Evolutionary conservation across 2,329 filamentous ascomycete species (phyloP), one percentile per base, ranked within the genome.

Genomic region (Alternaria viburni): DNA sequence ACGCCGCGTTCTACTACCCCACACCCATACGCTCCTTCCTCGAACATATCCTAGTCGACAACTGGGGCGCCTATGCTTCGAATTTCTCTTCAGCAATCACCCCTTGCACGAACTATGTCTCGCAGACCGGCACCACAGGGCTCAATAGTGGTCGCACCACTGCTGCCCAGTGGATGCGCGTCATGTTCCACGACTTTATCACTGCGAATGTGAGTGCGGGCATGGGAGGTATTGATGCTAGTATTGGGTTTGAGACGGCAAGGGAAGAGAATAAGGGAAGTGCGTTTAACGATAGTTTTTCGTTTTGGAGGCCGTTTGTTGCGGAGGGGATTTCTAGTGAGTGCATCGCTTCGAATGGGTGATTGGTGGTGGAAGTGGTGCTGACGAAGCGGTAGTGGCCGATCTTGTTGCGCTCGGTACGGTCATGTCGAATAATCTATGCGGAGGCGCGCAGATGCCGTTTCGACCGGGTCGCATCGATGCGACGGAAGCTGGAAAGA

Each of bases 181-280:
- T 70, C 17, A 67, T 74, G 28, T 77, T 77, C 51, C 76, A 78
- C 46, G 76, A 77, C 54, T 74, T 75, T 46, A 65, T 73, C 4
- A 74, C 74, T 5, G 69, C 70, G 15, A 59, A 76, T 44, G 64
- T 68, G 5, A 59, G 54, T 10, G 66, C 67, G 9, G 75, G 74
- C 1, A 72, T 68, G 1, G 75, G 74, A 36, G 76, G 76, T 12
- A 55, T 77, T 2, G 75, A 78, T 59, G 75, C 72, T 6, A 74
- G 70, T 30, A 76, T 78, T 26, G 71, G 70, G 11, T 77, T 74
- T 54, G 76, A 78, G 55, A 70, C 61, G 3, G 54, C 64, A 11
- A 65, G 69, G 15, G 57, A 52, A 13, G 70, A 74, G 41, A 76
- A 78, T 56, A 62, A 59, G 1, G 75, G 76, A 13, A 60, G 60